These are phyloP conservation scores for Penicillium odoratum DNA, from an alignment of 495 filamentous ascomycete species.

Conservation along the genomic window DNA sequence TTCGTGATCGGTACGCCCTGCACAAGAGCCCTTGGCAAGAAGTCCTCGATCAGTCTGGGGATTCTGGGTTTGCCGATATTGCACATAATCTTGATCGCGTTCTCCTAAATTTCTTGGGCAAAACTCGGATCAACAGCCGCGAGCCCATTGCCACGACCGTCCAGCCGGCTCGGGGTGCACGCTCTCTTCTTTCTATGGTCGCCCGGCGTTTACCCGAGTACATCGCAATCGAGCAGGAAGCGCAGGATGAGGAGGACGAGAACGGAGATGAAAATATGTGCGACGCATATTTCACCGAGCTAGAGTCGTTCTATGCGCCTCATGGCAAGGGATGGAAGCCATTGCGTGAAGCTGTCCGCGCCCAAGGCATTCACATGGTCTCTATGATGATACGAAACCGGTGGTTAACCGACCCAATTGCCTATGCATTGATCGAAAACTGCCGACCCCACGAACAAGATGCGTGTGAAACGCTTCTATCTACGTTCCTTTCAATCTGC, in stretches of 20 bases:
- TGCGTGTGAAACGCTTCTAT: slow-evolving; percentile 39
- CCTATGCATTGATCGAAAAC: slow-evolving; percentile 36
- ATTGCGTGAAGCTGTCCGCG: slow-evolving; percentile 62
- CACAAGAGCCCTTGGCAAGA: slow-evolving; percentile 46
- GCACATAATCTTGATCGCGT: slow-evolving; percentile 38
- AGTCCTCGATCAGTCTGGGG: slow-evolving; percentile 35
- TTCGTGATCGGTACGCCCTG: slow-evolving; percentile 23
- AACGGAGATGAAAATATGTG: slow-evolving; percentile 48
- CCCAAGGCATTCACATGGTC: slow-evolving; percentile 64
- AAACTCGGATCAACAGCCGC: slow-evolving; percentile 25
- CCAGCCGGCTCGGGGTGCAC: slow-evolving; percentile 27
- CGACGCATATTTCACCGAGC: slow-evolving; percentile 61
- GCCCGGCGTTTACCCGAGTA: slow-evolving; percentile 62
- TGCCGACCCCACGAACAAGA: slow-evolving; percentile 37
- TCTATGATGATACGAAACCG: slow-evolving; percentile 52
- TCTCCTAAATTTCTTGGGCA: slow-evolving; percentile 41
- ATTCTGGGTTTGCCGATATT: slow-evolving; percentile 39
- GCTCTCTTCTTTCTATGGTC: slow-evolving; percentile 66
- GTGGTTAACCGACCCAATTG: slow-evolving; percentile 37
- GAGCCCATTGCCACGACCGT: background rate
- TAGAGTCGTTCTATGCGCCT: slow-evolving; percentile 59
- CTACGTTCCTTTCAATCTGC: slow-evolving; percentile 31
- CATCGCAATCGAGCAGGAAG: slow-evolving; percentile 59
- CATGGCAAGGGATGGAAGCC: slow-evolving; percentile 61
- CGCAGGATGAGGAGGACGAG: slow-evolving; percentile 53